phyloP scores from a whole-genome alignment of 768 basidiomycete genomes.

The Podaxis mareebaensis region DNA sequence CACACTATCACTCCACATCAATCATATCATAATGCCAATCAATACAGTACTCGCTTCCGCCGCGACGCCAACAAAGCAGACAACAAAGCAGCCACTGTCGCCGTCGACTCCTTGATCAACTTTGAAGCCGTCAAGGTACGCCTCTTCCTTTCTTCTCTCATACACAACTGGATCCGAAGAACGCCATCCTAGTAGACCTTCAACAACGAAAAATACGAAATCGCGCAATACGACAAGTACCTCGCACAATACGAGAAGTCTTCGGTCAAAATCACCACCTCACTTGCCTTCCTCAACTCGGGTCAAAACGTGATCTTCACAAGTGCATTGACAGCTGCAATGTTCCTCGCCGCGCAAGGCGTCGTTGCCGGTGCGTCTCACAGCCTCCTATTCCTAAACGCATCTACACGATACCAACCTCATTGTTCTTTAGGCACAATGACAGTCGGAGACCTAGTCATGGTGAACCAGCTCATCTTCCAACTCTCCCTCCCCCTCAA shows the following conservation, averaged over 20 bases:
- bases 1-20: not conserved
- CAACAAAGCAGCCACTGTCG: slow-evolving; percentile 91
- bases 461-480: slow-evolving; percentile 99
- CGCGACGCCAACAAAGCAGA: slow-evolving; percentile 95
- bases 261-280: slow-evolving; percentile 93
- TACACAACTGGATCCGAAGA: not conserved
- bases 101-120: slow-evolving; percentile 95
- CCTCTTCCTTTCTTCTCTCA: not conserved
- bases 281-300: slow-evolving; percentile 89
- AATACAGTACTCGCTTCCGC: slow-evolving; percentile 81
- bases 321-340: slow-evolving; percentile 87
- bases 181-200: slow-evolving; percentile 64
- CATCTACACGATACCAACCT: not conserved
- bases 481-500: slow-evolving; percentile 95
- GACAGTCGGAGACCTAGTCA: slow-evolving; percentile 98
- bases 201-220: slow-evolving; percentile 94
- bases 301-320: slow-evolving; percentile 98
- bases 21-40: slow-evolving; percentile 5
- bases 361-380: slow-evolving; percentile 74
- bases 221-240: slow-evolving; percentile 89
- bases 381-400: not conserved
- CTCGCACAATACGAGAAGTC: slow-evolving; percentile 87
- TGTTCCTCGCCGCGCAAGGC: slow-evolving; percentile 96
- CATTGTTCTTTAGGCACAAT: slow-evolving; percentile 69
- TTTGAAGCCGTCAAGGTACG: slow-evolving; percentile 97